phyloP scores from a whole-genome alignment of 2,329 filamentous ascomycete species.

The Elsinoe necatrix region DNA sequence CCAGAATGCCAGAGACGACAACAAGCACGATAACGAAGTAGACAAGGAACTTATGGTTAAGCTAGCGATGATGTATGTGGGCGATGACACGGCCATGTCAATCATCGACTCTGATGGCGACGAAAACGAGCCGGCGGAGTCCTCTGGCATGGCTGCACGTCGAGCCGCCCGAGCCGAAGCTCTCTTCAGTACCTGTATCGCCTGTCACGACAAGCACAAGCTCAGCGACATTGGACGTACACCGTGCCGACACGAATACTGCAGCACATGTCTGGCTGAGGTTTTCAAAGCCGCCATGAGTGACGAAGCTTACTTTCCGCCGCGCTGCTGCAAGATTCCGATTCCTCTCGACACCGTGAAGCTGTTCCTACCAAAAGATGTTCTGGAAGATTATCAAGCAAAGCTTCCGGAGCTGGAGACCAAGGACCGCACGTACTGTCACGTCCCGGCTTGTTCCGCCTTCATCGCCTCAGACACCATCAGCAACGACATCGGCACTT shows the following conservation, averaged over 20 bases:
- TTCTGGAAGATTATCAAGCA: slow-evolving; percentile 31
- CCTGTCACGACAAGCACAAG: neutral
- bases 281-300: slow-evolving; percentile 37
- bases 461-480: slow-evolving; percentile 38
- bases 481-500: slow-evolving; percentile 31
- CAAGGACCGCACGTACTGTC: slow-evolving; percentile 44
- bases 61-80: neutral
- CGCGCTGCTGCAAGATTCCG: slow-evolving; percentile 41
- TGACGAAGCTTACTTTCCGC: slow-evolving; percentile 47
- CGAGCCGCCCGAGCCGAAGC: neutral
- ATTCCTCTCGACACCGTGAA: slow-evolving; percentile 32
- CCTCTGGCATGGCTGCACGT: neutral
- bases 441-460: slow-evolving; percentile 32
- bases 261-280: slow-evolving; percentile 36
- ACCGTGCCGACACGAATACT: slow-evolving; percentile 33
- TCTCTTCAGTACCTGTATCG: neutral
- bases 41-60: neutral
- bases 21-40: neutral
- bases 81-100: neutral
- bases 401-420: slow-evolving; percentile 44
- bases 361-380: slow-evolving; percentile 28
- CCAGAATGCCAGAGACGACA: neutral
- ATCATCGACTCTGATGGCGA: neutral
- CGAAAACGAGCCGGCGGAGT: neutral
- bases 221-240: neutral